Conservation (phyloP, 768 basidiomycete genomes). For the Psilocybe tampanensis region DNA sequence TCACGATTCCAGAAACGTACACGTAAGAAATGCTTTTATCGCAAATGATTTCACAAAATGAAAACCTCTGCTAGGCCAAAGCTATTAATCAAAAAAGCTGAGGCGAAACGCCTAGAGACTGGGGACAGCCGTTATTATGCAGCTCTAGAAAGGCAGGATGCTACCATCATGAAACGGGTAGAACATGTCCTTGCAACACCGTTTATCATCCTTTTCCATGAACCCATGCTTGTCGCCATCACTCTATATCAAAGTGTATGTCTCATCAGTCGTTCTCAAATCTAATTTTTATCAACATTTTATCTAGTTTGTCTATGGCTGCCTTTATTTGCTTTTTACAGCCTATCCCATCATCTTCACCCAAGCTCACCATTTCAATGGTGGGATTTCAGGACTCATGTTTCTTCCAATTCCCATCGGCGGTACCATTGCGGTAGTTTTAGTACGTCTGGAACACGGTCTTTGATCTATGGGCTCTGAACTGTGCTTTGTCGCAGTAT, state of each 20-base stretch:
- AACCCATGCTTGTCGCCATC: slow-evolving; percentile 68
- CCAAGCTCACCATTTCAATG: slow-evolving; percentile 51
- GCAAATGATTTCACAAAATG: background rate
- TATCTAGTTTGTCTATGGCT: slow-evolving; percentile 60
- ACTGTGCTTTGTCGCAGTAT: slow-evolving; percentile 36
- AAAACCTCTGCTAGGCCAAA: slow-evolving; percentile 45
- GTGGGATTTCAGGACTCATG: slow-evolving; percentile 58
- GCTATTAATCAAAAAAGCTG: slow-evolving; percentile 55
- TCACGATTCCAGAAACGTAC: slow-evolving; percentile 73
- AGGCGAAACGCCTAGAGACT: slow-evolving; percentile 50
- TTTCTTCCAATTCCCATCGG: slow-evolving; percentile 66
- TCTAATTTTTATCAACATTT: background rate
- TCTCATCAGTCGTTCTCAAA: slow-evolving; percentile 9
- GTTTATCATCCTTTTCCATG: slow-evolving; percentile 62
- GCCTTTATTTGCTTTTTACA: slow-evolving; percentile 61
- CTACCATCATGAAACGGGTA: slow-evolving; percentile 39
- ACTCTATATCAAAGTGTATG: slow-evolving; percentile 63
- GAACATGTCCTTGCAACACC: slow-evolving; percentile 57
- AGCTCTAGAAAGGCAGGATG: slow-evolving; percentile 45
- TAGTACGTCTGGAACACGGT: slow-evolving; percentile 34
- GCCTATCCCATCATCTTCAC: slow-evolving; percentile 64
- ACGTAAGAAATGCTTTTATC: slow-evolving; percentile 33
- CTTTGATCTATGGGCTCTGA: background rate
- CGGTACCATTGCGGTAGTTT: slow-evolving; percentile 40
- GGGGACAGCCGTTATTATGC: slow-evolving; percentile 55